Conservation (phyloP, 331 rosid genomes). For the Quercus tomentella region DNA sequence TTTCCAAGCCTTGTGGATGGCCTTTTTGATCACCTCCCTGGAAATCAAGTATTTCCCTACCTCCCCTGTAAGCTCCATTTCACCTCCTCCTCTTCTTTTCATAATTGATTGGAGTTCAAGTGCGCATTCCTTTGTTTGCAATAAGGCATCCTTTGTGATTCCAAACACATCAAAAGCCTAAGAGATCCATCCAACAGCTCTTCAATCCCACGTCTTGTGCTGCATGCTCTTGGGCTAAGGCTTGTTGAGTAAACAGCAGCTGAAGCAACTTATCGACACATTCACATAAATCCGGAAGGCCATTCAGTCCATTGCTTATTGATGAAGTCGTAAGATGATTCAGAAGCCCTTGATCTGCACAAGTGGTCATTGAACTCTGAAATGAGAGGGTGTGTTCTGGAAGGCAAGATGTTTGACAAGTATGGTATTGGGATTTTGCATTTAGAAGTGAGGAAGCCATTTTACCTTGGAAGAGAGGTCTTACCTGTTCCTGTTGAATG, state of each 20-base stretch:
- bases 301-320: slow-evolving; percentile 25
- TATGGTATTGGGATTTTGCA: slow-evolving; percentile 33
- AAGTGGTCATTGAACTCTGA: slow-evolving; percentile 38
- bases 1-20: no score
- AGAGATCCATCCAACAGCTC: slow-evolving; percentile 42
- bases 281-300: slow-evolving; percentile 42
- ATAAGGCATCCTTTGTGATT: slow-evolving; percentile 31
- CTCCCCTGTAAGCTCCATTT: no score
- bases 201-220: slow-evolving; percentile 16
- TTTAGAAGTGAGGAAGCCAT: slow-evolving; percentile 35
- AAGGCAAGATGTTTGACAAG: slow-evolving; percentile 28
- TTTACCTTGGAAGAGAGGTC: slow-evolving; percentile 21
- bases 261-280: slow-evolving; percentile 44
- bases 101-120: slow-evolving; percentile 35
- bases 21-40: no score
- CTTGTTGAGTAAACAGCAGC: slow-evolving; percentile 44
- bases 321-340: slow-evolving; percentile 24
- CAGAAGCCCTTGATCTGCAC: slow-evolving; percentile 38
- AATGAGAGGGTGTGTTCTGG: slow-evolving; percentile 24
- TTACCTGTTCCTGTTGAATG: background rate
- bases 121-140: slow-evolving; percentile 40
- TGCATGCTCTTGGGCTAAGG: slow-evolving; percentile 26
- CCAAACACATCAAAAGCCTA: slow-evolving; percentile 29
- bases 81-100: no score
- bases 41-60: no score